These are phyloP conservation scores for Alternaria sp. DNA, from an alignment of 2,329 filamentous ascomycete genomes.

Conservation along the genomic window DNA sequence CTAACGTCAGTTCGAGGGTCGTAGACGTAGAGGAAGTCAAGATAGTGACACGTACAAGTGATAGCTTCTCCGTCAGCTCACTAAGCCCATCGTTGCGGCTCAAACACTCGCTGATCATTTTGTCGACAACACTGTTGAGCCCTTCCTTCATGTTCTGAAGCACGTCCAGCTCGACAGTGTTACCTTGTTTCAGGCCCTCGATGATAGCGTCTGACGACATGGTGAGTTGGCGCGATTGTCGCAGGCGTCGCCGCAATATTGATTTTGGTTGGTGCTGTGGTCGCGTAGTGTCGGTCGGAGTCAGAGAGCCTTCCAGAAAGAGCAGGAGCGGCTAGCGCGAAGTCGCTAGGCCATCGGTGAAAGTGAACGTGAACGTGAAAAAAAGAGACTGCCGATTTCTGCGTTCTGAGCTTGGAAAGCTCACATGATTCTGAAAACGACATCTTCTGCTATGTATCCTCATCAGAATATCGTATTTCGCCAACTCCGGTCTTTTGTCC, in stretches of 20 bases:
- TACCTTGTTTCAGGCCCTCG: background rate
- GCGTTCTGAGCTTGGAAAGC: background rate
- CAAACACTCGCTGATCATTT: too few species aligned
- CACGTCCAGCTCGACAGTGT: background rate
- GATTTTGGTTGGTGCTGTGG: background rate
- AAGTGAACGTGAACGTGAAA: background rate
- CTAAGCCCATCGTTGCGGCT: too few species aligned
- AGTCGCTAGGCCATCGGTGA: fast-evolving
- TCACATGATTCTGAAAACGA: too few species aligned
- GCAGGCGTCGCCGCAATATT: background rate
- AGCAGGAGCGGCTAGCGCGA: background rate
- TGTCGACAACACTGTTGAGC: too few species aligned
- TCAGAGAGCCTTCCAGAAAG: background rate
- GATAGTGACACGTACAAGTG: too few species aligned
- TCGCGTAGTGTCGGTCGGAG: background rate
- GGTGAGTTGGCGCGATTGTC: fast-evolving
- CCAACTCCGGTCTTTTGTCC: too few species aligned
- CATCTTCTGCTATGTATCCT: background rate
- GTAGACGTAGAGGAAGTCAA: too few species aligned
- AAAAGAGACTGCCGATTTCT: fast-evolving
- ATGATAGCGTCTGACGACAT: background rate
- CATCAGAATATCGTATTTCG: too few species aligned
- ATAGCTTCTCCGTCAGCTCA: too few species aligned
- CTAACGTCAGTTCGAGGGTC: too few species aligned
- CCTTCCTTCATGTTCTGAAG: too few species aligned